phyloP scores from a whole-genome alignment of 352 stramenopile species.

The Sclerospora graminicola region DNA sequence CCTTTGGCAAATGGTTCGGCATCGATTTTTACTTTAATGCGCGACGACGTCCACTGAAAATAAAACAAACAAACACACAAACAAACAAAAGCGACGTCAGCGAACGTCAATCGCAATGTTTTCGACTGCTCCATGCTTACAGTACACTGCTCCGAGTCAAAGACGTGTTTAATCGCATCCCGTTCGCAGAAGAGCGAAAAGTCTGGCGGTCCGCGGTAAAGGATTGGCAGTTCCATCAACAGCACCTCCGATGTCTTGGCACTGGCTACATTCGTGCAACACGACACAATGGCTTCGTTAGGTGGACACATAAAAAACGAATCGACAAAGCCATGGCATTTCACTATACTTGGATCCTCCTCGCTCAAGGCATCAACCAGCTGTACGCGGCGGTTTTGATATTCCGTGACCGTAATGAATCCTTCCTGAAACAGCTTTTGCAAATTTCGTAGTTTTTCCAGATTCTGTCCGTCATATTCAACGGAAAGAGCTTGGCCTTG shows the following conservation, averaged over 20 bases:
- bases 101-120: neutral
- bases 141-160: conserved; percentile 60
- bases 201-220: conserved; percentile 55
- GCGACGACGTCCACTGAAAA: conserved; percentile 47
- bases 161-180: conserved; percentile 71
- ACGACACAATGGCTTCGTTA: no score
- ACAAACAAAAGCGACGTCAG: neutral
- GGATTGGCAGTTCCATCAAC: conserved; percentile 40
- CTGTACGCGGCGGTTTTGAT: conserved; percentile 54
- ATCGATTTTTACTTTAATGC: conserved; percentile 69
- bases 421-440: conserved; percentile 69
- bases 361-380: conserved; percentile 51
- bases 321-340: no score
- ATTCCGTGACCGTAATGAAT: conserved; percentile 76
- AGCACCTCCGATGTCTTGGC: no score
- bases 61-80: neutral
- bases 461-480: conserved; percentile 29
- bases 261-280: no score
- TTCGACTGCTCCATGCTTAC: conserved; percentile 8
- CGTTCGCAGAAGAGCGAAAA: conserved; percentile 48
- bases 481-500: no score
- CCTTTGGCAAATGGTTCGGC: conserved; percentile 47
- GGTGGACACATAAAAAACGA: no score
- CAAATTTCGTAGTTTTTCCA: conserved; percentile 59
- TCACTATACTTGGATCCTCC: conserved; percentile 42